Conservation (phyloP, 805 yeast species). For the Spathaspora girioi region DNA sequence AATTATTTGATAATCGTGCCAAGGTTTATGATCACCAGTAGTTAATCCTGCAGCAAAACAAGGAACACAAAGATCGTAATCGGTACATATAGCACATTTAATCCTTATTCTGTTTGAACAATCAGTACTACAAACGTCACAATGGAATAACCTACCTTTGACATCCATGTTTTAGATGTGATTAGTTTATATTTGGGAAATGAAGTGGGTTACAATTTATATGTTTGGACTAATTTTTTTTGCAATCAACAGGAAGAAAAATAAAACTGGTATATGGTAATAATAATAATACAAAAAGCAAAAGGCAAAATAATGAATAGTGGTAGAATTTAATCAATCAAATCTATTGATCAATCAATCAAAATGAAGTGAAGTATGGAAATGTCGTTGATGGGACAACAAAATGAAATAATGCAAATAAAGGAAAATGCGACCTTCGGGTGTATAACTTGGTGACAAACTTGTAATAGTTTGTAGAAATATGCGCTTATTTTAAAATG, state of each 20-base stretch:
- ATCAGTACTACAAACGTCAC: constrained; percentile 96
- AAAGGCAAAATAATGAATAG: not conserved
- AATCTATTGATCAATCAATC: constrained; percentile 6
- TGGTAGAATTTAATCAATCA: constrained; percentile 5
- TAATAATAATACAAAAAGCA: not conserved
- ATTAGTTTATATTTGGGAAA: not conserved
- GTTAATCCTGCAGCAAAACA: constrained; percentile 85
- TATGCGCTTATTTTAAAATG: not conserved
- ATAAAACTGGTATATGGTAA: not conserved
- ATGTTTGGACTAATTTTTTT: constrained; percentile 15
- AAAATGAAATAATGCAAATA: not conserved
- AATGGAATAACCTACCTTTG: constrained; percentile 57
- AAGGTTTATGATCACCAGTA: constrained; percentile 87
- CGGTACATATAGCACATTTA: constrained; percentile 87
- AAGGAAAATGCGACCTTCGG: not conserved
- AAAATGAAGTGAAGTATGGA: constrained; percentile 3
- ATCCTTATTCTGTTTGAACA: constrained; percentile 90
- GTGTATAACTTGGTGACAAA: not conserved
- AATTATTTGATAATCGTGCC: constrained; percentile 86
- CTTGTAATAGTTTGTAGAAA: not conserved
- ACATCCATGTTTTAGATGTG: constrained; percentile 25
- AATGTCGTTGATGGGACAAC: not conserved
- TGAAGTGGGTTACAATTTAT: not conserved
- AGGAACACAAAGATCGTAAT: constrained; percentile 96
- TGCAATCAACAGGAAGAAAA: not conserved